Conservation (phyloP, 2,329 filamentous ascomycete species). For the Pestalotiopsis sp. region DNA sequence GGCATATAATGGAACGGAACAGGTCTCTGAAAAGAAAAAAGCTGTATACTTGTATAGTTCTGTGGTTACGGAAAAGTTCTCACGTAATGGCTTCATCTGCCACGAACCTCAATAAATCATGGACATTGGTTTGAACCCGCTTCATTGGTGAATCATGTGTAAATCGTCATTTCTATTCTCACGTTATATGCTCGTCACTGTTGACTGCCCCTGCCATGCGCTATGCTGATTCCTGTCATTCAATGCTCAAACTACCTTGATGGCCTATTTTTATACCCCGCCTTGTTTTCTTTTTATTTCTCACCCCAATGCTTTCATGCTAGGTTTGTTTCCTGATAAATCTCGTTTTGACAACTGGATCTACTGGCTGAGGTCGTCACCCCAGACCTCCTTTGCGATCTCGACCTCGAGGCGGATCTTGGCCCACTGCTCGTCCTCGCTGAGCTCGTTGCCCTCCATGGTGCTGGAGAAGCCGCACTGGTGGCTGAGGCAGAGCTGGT, state of each 20-base stretch:
- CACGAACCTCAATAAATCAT: neutral
- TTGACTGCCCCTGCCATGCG: neutral
- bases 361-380: slow-evolving; percentile 41
- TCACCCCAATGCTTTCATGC: neutral
- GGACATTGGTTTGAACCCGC: neutral
- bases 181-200: neutral
- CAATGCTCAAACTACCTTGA: neutral
- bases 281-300: neutral
- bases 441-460: slow-evolving; percentile 58
- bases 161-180: neutral
- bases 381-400: slow-evolving; percentile 61
- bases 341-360: neutral
- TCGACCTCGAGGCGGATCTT: slow-evolving; percentile 57
- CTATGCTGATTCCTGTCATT: neutral
- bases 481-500: slow-evolving; percentile 59
- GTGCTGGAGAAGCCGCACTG: slow-evolving; percentile 63
- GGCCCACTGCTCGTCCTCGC: slow-evolving; percentile 60
- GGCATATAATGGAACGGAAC: neutral
- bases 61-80: slow-evolving; percentile 6
- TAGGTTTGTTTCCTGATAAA: neutral
- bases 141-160: neutral
- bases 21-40: neutral
- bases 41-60: slow-evolving; percentile 7
- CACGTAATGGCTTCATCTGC: slow-evolving; percentile 1
- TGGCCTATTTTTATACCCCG: neutral